phyloP scores from a whole-genome alignment of 108 stramenopile species.

The Epithemia pelagica region DNA sequence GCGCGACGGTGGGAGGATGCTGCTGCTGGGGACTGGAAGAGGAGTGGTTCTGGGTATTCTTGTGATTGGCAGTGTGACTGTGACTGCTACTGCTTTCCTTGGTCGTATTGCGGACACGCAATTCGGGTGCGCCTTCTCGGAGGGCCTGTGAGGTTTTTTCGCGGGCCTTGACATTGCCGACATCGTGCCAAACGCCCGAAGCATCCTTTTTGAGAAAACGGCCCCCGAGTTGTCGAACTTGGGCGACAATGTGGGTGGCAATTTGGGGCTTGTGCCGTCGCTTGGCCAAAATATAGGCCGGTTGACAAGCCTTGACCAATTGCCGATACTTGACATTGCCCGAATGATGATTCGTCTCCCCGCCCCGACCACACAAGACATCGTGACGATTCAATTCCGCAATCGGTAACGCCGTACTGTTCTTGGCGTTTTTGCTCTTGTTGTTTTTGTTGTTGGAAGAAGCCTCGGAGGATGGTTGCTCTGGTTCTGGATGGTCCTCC shows the following conservation, averaged over 20 bases:
- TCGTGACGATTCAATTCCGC: conserved; percentile 2
- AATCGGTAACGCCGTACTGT: background rate
- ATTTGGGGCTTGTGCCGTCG: conserved; percentile 64
- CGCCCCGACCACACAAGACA: conserved; percentile 29
- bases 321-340: conserved; percentile 68
- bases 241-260: conserved; percentile 60
- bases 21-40: background rate
- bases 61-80: background rate
- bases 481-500: background rate
- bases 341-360: conserved; percentile 68
- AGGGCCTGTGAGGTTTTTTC: conserved; percentile 77
- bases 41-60: background rate
- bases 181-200: conserved; percentile 32
- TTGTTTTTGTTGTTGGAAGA: background rate
- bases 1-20: background rate
- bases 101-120: conserved; percentile 17
- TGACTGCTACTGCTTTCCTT: background rate
- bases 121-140: conserved; percentile 63
- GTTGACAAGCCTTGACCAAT: conserved; percentile 49
- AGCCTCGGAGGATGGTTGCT: background rate
- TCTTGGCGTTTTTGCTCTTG: background rate
- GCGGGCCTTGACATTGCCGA: conserved; percentile 60
- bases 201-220: conserved; percentile 69
- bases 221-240: conserved; percentile 50
- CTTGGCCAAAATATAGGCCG: conserved; percentile 38